Base-by-base conservation (phyloP, 495 filamentous ascomycete species). In the Copromyces sp. region DNA sequence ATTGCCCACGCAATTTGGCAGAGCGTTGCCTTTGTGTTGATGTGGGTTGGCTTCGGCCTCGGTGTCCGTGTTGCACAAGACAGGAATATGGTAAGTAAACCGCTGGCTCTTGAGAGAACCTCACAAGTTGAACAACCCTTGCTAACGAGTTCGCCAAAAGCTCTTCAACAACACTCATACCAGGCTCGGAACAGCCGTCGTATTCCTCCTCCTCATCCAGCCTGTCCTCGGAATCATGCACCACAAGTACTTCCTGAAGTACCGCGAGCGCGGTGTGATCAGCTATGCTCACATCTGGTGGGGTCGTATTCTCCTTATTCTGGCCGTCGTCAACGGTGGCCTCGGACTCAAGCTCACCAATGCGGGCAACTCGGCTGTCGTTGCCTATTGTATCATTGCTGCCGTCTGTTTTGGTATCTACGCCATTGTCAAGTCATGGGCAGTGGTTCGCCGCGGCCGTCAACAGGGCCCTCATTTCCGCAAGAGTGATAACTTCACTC, bases 271-370 rank as follows among this genome's bases (percentile, higher is more conserved):
- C 14, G 86, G 86, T 12, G 7, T 83, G 5, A 82, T 90, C 78
- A 87, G 86, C n/a, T 81, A 89, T 71, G 76, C 80, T 4, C 92
- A 94, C 77, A 88, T 90, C 75, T 93, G 92, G 91, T 87, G 85
- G 72, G 92, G 92, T 4, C 87, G 92, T 1, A 61, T 79, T 7
- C 74, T 92, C 41, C 84, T 94, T 35, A 75, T 84, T 4, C 75
- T 92, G n/a, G 92, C 89, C 3, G 82, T 92, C 41, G 82, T 93
- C 71, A 94, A 93, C 79, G 92, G 87, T 69, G 91, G 92, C 0
- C 79, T 93, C 5, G 92, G 92, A 1, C 82, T 93, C 16, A 72
- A 81, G 37, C 77, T 91, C n/a, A 79, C 86, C 20, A 74, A 76
- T 12, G 83, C 82, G 8, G 73, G 78, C 1, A 75, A 68, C n/a